Conservation (phyloP, 768 basidiomycete species). For the Grammothele lineata region DNA sequence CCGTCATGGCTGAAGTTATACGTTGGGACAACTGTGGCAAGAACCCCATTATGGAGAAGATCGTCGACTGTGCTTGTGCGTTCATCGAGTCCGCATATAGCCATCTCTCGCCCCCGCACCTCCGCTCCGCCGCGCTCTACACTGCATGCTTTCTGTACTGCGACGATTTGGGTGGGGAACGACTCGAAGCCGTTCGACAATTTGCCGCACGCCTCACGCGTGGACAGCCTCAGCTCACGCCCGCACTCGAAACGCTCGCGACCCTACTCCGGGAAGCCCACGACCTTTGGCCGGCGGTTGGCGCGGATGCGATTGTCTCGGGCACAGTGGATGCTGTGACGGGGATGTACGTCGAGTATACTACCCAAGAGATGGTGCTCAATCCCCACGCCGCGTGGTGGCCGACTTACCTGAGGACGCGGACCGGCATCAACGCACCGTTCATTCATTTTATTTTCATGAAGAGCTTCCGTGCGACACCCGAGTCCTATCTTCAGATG, state of each 20-base stretch:
- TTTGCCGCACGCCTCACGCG: slow-evolving; percentile 1
- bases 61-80: neutral
- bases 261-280: neutral
- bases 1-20: no score
- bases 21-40: neutral
- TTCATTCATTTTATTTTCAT: slow-evolving; percentile 29
- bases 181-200: neutral
- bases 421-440: slow-evolving; percentile 31
- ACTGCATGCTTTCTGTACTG: slow-evolving; percentile 3
- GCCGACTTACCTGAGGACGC: slow-evolving; percentile 21
- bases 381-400: slow-evolving; percentile 21
- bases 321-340: slow-evolving; percentile 33
- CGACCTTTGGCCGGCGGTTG: slow-evolving; percentile 4
- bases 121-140: slow-evolving; percentile 1
- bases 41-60: neutral
- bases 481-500: slow-evolving; percentile 30
- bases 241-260: slow-evolving; percentile 3
- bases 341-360: slow-evolving; percentile 29
- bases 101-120: slow-evolving; percentile 1
- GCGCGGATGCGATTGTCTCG: slow-evolving; percentile 16
- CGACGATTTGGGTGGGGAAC: slow-evolving; percentile 2
- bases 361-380: slow-evolving; percentile 25
- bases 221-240: slow-evolving; percentile 1
- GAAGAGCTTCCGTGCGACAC: slow-evolving; percentile 24
- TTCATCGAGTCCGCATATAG: slow-evolving; percentile 2